Evolutionary conservation across 1,284 basidiomycete genomes (phyloP), one percentile per base, ranked within the genome.

Genomic region (Ceratobasidium sp.): DNA sequence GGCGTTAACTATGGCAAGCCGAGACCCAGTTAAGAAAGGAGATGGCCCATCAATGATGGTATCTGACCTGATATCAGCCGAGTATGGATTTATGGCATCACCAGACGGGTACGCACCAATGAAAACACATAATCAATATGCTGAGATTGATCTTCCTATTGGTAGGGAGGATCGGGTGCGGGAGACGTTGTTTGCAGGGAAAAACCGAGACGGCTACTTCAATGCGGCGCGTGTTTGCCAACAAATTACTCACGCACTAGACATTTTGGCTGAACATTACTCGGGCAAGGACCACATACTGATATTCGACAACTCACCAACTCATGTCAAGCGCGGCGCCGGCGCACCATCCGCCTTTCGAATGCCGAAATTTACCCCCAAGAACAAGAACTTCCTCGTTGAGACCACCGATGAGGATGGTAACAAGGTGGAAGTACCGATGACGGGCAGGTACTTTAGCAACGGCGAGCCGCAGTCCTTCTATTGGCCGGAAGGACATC

Each of bases 171-270:
- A 65, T 3, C 4, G 62, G 2, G 40, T n/a, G 46, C 62, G 40
- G 5, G 40, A 65, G 62, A 20, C 23, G 3, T 65, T 65, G 15
- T 4, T 0, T 1, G 62, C 62, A 1, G 85, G 87, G 3, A 87
- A 88, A 77, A 86, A 83, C 80, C 84, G 86, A 66, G 83, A 87
- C 10, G 84, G 87, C 0, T 87, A 85, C 74, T 87, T 86, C 70
- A 79, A 71, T 5, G 81, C 80, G 0, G 84, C 87, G n/a, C 81
- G 86, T 23, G 38, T 86, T 0, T 50, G 86, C 9, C 5, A 67
- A 33, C 84, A 86, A 59, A 81, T 82, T 33, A 80, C 82, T 15
- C 78, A 80, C 15, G 83, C 83, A 0, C 85, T 86, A 68, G 81
- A 85, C 74, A 82, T 86, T 68, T 84, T 86, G 66, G 82, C 85